A percentile compares a stretch with the other conserved stretches of the same genome.
Evolutionary conservation across 2,329 filamentous ascomycete species (phyloP).

Genomic region (Trichoderma citrinoviride): DNA sequence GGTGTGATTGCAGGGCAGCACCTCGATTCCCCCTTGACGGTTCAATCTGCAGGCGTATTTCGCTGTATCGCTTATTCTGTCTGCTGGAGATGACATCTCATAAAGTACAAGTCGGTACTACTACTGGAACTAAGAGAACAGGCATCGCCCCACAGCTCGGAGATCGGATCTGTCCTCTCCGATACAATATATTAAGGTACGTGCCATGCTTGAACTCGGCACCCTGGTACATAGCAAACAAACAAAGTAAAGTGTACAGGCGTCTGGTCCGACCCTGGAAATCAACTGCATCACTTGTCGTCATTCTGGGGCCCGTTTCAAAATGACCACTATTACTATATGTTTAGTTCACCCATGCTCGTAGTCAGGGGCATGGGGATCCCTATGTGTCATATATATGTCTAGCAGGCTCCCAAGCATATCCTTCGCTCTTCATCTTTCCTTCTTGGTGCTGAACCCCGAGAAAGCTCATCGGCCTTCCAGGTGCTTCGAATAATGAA

Average conservation of each 20-base stretch:
- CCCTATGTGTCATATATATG: background rate
- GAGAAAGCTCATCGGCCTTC: background rate
- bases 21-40: background rate
- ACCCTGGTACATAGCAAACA: too few relatives aligned
- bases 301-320: too few relatives aligned
- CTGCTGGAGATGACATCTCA: background rate
- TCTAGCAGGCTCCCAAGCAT: background rate
- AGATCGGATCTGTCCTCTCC: slow-evolving; percentile 13
- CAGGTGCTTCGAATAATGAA: background rate
- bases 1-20: background rate
- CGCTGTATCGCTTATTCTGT: background rate
- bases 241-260: too few relatives aligned
- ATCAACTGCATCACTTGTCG: background rate
- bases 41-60: background rate
- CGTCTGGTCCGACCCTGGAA: background rate
- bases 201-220: slow-evolving; percentile 1
- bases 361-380: background rate
- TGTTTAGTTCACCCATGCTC: background rate
- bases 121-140: too few relatives aligned
- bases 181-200: background rate
- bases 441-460: background rate
- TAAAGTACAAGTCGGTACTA: background rate
- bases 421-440: background rate
- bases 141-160: slow-evolving; percentile 3
- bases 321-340: background rate